Percentiles rank a stretch among this genome's conserved stretches.
Evolutionary conservation across 495 filamentous ascomycete species (phyloP).

Genomic region (Aspergillus heteromorphus): DNA sequence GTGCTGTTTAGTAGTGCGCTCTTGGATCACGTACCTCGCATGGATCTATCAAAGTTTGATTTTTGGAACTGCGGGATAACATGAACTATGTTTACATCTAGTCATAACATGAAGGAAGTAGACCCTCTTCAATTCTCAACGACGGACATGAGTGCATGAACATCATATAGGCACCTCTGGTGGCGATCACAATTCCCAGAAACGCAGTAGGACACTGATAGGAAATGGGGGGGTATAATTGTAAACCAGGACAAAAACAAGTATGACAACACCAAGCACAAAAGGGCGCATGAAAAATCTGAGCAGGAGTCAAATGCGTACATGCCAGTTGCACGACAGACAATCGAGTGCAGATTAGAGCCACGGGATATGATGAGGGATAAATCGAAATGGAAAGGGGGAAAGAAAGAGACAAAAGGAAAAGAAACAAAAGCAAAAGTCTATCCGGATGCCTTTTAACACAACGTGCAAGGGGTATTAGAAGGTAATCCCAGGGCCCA

Average conservation of each 20-base stretch:
- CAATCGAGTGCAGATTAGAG: background rate
- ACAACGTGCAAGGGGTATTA: slow-evolving; percentile 24
- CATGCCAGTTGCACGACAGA: slow-evolving; percentile 1
- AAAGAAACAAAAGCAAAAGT: slow-evolving; percentile 7
- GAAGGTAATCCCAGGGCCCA: slow-evolving; percentile 14
- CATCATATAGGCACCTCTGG: slow-evolving; percentile 8
- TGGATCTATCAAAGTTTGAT: too few relatives aligned
- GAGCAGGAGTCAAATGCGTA: background rate
- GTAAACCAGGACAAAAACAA: background rate
- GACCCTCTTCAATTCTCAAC: background rate
- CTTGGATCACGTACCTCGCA: too few relatives aligned
- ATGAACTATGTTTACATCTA: background rate
- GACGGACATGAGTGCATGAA: slow-evolving; percentile 5
- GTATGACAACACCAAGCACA: background rate
- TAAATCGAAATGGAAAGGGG: background rate
- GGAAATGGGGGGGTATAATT: slow-evolving; percentile 12
- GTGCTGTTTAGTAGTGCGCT: too few relatives aligned
- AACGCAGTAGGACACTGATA: slow-evolving; percentile 2
- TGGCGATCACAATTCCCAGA: slow-evolving; percentile 2
- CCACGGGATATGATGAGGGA: background rate
- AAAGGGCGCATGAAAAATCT: background rate
- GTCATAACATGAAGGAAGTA: background rate
- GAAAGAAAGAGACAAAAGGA: background rate
- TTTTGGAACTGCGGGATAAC: background rate
- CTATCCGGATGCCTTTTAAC: slow-evolving; percentile 24